A percentile compares a stretch with the other conserved stretches of the same genome.
These are phyloP conservation scores for Pyrenochaeta sp. DNA, from an alignment of 2,329 filamentous ascomycete species.

Conservation along the genomic window DNA sequence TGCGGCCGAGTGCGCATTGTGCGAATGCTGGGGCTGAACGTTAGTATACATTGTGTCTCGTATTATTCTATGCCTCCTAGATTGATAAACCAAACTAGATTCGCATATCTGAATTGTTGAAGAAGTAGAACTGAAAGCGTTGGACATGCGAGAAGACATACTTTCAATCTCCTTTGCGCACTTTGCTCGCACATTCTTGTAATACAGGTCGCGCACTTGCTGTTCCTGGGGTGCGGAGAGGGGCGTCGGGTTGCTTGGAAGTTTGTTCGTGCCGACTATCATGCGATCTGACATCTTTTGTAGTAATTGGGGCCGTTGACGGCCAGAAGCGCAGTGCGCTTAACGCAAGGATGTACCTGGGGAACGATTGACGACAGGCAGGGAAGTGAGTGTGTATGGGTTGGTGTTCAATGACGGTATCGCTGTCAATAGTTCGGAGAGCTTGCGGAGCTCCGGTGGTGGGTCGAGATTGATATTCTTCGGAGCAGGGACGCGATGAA, in stretches of 20 bases:
- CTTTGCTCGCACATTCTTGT: constrained; percentile 80
- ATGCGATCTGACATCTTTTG: constrained; percentile 29
- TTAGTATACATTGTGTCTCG: neutral
- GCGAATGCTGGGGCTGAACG: constrained; percentile 75
- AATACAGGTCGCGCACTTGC: constrained; percentile 79
- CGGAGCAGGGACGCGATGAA: constrained; percentile 66
- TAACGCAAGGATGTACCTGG: neutral
- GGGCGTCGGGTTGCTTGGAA: constrained; percentile 64
- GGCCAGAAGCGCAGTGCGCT: no score
- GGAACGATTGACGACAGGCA: neutral
- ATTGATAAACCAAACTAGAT: no score
- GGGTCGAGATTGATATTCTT: constrained; percentile 22
- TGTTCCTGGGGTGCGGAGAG: constrained; percentile 73
- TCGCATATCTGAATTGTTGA: neutral
- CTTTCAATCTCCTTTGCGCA: constrained; percentile 71
- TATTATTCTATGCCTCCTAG: no score
- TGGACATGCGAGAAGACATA: constrained; percentile 23
- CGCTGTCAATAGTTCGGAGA: constrained; percentile 5
- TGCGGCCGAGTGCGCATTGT: constrained; percentile 84
- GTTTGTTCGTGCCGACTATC: constrained; percentile 26
- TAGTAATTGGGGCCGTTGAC: no score
- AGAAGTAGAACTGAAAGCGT: neutral
- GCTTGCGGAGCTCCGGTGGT: constrained; percentile 42
- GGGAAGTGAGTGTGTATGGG: neutral
- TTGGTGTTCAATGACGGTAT: neutral